Base-by-base conservation (phyloP, 2,329 filamentous ascomycete genomes). In the Pseudocercospora macadamiae region DNA sequence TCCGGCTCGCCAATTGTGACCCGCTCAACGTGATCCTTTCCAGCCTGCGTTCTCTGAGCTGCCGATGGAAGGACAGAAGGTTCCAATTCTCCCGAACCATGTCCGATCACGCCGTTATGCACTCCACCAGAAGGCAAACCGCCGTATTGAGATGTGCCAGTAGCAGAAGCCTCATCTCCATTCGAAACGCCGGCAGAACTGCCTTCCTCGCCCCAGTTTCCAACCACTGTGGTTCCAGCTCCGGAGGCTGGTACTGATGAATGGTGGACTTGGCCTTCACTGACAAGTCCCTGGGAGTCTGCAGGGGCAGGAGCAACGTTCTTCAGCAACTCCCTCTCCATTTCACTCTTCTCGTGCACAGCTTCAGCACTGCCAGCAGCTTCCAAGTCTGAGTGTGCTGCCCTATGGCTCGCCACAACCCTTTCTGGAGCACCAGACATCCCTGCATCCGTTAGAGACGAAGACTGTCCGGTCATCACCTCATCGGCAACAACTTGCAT, bases 291-390 rank as follows among this genome's bases (percentile, higher is more conserved):
- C 23, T 47, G 19, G 6, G 42, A 10, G 23, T 5, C 23, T 8
- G 42, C 42, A 6, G 42, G 42, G 6, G 49, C 21, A 10, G 28
- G 49, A 1, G 28, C 23, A 32, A 53, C 49, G 10, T 53, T 53
- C 10, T 37, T 19, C 3, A 53, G 79, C 7, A 95, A 79, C 76
- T 95, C 88, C 21, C 83, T 74, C 77, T 93, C 90, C 4, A 91
- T 81, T 6, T 79, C 81, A 72, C 84, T 84, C 83, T 93, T 93
- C 66, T 91, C 89, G 62, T 82, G 77, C 6, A 93, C 88, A n/a
- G 86, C 88, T 55, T 81, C 80, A 1, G 84, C 78, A 74, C 86
- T 87, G 57, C 83, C 82, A 28, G 88, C 84, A 26, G 90, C 89
- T 75, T 93, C 90, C 6, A 89, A 87, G 62, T 78, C 79, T 47